Percentiles rank a stretch among this genome's conserved stretches.
phyloP scores from a whole-genome alignment of 2,329 filamentous ascomycete genomes.

The Tolypocladium ovalisporum region DNA sequence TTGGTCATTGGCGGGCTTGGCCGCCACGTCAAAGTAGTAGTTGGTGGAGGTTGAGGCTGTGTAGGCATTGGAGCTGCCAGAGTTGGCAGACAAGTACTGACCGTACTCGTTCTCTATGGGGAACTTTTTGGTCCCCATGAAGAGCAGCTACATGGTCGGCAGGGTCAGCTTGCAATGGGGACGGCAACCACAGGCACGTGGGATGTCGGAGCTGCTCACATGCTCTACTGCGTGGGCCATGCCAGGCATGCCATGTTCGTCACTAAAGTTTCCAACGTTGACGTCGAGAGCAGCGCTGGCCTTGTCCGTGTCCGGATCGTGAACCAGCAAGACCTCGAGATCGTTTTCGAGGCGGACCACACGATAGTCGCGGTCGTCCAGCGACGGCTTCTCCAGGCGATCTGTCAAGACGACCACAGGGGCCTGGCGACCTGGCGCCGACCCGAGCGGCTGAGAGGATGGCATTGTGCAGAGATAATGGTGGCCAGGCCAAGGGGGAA shows the following conservation, averaged over 20 bases:
- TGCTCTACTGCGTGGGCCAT: slow-evolving; percentile 96
- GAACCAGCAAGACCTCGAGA: slow-evolving; percentile 83
- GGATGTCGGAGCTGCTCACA: slow-evolving; percentile 28
- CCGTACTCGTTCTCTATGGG: slow-evolving; percentile 93
- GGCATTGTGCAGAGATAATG: slow-evolving; percentile 14
- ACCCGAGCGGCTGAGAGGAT: slow-evolving; percentile 22
- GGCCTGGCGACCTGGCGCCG: slow-evolving; percentile 15
- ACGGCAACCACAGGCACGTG: not conserved
- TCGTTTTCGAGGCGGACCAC: slow-evolving; percentile 78
- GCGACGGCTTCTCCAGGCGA: slow-evolving; percentile 65
- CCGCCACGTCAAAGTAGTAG: slow-evolving; percentile 93
- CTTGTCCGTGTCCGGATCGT: slow-evolving; percentile 93
- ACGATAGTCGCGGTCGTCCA: slow-evolving; percentile 80
- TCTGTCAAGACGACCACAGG: slow-evolving; percentile 46
- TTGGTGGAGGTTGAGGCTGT: slow-evolving; percentile 91
- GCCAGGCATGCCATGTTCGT: slow-evolving; percentile 80
- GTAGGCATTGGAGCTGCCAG: slow-evolving; percentile 89
- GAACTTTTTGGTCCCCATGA: slow-evolving; percentile 99
- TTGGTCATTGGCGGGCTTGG: slow-evolving; percentile 55
- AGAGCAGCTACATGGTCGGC: slow-evolving; percentile 50
- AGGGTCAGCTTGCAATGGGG: slow-evolving; percentile 3
- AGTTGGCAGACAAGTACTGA: slow-evolving; percentile 81
- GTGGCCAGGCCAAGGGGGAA: not conserved
- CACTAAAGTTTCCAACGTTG: slow-evolving; percentile 91
- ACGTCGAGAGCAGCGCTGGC: slow-evolving; percentile 92